Conservation (phyloP, 805 yeast genomes). For the Candida caryicola region DNA sequence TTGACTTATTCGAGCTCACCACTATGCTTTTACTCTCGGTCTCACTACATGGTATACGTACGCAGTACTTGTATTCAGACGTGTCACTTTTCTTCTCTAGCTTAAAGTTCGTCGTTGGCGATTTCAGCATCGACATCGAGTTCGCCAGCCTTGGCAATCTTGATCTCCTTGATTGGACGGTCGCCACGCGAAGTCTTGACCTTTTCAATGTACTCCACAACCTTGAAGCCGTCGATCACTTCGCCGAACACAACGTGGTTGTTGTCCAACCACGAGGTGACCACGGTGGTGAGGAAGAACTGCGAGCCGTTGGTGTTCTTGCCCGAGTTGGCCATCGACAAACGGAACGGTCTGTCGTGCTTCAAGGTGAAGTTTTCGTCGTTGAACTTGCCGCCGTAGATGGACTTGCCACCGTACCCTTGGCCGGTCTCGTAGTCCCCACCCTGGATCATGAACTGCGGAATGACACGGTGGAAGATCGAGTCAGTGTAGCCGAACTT, state of each 20-base stretch:
- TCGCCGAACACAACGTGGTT: constrained; percentile 96
- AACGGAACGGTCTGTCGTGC: constrained; percentile 65
- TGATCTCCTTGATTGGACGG: constrained; percentile 64
- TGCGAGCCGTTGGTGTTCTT: constrained; percentile 85
- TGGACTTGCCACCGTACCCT: constrained; percentile 80
- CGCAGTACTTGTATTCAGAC: too few relatives aligned
- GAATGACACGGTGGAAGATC: constrained; percentile 70
- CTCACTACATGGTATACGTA: too few relatives aligned
- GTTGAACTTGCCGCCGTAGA: constrained; percentile 67
- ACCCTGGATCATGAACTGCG: constrained; percentile 79
- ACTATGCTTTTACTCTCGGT: too few relatives aligned
- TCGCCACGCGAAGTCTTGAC: constrained; percentile 71
- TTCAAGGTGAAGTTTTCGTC: constrained; percentile 76
- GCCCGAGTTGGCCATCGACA: constrained; percentile 83
- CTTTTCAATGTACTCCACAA: constrained; percentile 69
- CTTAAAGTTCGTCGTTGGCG: constrained; percentile 6
- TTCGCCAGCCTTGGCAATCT: constrained; percentile 72
- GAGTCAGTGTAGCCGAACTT: constrained; percentile 61
- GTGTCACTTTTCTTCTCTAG: too few relatives aligned
- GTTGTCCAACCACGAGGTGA: constrained; percentile 89
- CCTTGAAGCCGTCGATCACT: constrained; percentile 84
- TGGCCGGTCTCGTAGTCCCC: constrained; percentile 76
- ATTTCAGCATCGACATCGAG: constrained; percentile 34
- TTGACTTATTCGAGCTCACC: too few relatives aligned
- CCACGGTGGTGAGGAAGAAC: constrained; percentile 90